A percentile compares a stretch with the other conserved stretches of the same genome.
These are phyloP conservation scores for Sporothrix pallida DNA, from an alignment of 2,329 filamentous ascomycete species.

Conservation along the genomic window DNA sequence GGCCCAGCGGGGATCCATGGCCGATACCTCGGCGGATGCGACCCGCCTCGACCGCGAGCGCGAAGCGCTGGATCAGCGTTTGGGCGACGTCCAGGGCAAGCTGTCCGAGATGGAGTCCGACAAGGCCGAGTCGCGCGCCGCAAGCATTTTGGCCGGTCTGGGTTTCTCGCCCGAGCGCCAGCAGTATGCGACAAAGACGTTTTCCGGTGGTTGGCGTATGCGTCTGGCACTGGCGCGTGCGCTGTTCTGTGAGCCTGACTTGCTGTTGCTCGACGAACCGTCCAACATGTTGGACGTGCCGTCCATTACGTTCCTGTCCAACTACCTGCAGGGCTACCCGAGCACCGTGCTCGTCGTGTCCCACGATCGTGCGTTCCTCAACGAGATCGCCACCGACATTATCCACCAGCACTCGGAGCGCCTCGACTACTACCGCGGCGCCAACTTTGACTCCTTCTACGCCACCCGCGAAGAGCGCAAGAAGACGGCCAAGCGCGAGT, in stretches of 20 bases:
- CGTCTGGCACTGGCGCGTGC: conserved; percentile 91
- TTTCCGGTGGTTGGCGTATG: conserved; percentile 99
- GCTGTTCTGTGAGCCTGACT: conserved; percentile 95
- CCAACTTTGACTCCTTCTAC: conserved; percentile 97
- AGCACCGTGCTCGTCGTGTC: conserved; percentile 95
- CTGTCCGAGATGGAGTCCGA: conserved; percentile 98
- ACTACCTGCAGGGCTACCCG: conserved; percentile 91
- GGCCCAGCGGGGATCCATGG: conserved; percentile 74
- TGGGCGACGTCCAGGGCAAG: conserved; percentile 90
- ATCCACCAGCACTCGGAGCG: conserved; percentile 97
- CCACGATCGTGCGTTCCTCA: conserved; percentile 98
- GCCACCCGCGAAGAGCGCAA: conserved; percentile 95
- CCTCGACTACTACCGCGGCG: conserved; percentile 97
- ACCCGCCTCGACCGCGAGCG: conserved; percentile 82
- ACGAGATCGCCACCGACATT: conserved; percentile 99
- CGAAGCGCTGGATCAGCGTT: conserved; percentile 86
- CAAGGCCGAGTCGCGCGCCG: conserved; percentile 93
- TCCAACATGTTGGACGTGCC: conserved; percentile 99
- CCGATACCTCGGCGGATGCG: conserved; percentile 90
- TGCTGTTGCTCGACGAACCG: conserved; percentile 96
- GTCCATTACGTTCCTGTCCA: conserved; percentile 97
- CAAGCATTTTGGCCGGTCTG: conserved; percentile 93
- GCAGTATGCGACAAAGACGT: conserved; percentile 92
- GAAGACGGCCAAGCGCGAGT: conserved; percentile 95
- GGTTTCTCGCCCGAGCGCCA: conserved; percentile 95